Conservation (phyloP, 2,329 filamentous ascomycete species). For the Colletotrichum viniferum region DNA sequence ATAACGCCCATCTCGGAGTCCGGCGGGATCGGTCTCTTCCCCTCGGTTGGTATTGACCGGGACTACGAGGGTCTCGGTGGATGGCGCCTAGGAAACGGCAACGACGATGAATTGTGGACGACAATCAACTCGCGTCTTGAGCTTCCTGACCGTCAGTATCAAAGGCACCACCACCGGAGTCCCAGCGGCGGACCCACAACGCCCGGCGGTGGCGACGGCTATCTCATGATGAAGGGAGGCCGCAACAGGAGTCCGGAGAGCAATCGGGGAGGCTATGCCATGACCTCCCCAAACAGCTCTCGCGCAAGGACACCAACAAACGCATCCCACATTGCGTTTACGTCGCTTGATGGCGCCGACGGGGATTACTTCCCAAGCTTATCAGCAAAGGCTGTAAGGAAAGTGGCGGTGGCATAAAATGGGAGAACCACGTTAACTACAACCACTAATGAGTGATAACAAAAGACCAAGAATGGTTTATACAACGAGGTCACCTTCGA, state of each 20-base stretch:
- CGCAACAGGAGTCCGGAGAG: conserved; percentile 38
- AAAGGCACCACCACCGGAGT: conserved; percentile 48
- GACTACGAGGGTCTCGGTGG: conserved; percentile 66
- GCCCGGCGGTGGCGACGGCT: conserved; percentile 41
- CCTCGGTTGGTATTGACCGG: conserved; percentile 54
- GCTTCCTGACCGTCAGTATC: conserved; percentile 46
- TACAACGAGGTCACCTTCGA: background rate
- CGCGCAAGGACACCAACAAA: conserved; percentile 52
- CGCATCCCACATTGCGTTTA: conserved; percentile 29
- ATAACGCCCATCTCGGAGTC: conserved; percentile 28
- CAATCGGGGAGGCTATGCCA: conserved; percentile 23
- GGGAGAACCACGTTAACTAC: background rate
- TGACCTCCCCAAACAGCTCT: conserved; percentile 50
- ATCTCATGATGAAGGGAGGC: conserved; percentile 49
- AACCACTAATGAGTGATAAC: background rate
- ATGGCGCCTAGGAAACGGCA: conserved; percentile 54
- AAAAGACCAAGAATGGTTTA: background rate
- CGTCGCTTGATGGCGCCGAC: conserved; percentile 30
- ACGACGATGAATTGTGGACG: conserved; percentile 50
- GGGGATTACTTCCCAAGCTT: conserved; percentile 49
- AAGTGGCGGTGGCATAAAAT: conserved; percentile 18
- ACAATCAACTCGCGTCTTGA: conserved; percentile 58
- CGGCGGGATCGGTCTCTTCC: conserved; percentile 43
- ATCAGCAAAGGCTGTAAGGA: conserved; percentile 36
- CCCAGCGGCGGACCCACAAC: conserved; percentile 42